Conservation (phyloP, 192 early-diverging fungal species). For the Umbelopsis isabellina region DNA sequence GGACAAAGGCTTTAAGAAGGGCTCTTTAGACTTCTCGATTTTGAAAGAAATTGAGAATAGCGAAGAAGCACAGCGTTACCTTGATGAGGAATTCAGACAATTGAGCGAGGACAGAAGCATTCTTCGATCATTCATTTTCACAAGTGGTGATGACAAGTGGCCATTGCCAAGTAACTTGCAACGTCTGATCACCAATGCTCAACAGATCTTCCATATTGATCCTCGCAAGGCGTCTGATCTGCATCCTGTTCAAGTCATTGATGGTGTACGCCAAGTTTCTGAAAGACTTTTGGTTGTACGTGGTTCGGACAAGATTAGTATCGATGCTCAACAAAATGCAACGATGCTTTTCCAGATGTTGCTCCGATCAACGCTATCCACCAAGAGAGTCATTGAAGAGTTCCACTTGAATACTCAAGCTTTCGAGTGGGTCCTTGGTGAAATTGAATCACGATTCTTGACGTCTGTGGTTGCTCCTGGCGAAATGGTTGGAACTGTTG, state of each 20-base stretch:
- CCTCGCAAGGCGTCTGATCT: constrained; percentile 79
- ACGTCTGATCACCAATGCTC: constrained; percentile 89
- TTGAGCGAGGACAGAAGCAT: constrained; percentile 75
- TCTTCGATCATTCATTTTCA: constrained; percentile 83
- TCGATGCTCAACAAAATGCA: constrained; percentile 90
- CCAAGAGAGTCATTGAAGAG: constrained; percentile 87
- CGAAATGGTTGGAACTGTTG: constrained; percentile 98
- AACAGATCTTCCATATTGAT: constrained; percentile 87
- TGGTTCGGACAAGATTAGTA: constrained; percentile 84
- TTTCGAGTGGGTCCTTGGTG: constrained; percentile 94
- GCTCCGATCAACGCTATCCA: constrained; percentile 77
- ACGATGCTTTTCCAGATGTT: constrained; percentile 90
- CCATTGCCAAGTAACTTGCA: constrained; percentile 91
- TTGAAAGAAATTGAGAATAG: constrained; percentile 78
- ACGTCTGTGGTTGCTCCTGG: constrained; percentile 90
- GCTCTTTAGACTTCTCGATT: constrained; percentile 71
- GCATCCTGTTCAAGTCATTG: constrained; percentile 81
- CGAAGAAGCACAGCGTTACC: constrained; percentile 65
- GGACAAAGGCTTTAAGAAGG: constrained; percentile 70
- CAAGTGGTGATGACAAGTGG: constrained; percentile 72
- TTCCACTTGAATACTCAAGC: constrained; percentile 85
- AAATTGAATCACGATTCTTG: constrained; percentile 91
- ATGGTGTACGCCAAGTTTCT: constrained; percentile 71
- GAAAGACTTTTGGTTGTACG: constrained; percentile 80
- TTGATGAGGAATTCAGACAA: constrained; percentile 84